A percentile compares a stretch with the other conserved stretches of the same genome.
Conservation (phyloP, 1,139 yeast genomes). For the Torulaspora pretoriensis region DNA sequence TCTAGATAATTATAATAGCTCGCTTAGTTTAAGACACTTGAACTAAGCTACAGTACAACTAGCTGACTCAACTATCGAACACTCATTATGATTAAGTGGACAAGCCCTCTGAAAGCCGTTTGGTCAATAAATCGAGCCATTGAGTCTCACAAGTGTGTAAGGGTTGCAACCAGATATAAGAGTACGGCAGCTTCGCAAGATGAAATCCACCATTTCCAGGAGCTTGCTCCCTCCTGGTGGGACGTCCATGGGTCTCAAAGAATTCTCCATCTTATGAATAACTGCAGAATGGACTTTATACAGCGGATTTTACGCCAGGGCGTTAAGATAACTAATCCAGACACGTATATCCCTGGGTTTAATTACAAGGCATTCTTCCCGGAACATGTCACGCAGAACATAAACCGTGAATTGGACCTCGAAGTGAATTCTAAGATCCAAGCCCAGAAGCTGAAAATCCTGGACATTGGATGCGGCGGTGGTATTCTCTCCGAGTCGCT, state of each 20-base stretch:
- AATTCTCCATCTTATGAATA: conserved; percentile 89
- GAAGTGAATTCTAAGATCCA: conserved; percentile 43
- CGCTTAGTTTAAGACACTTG: too few species aligned
- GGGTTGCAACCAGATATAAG: conserved; percentile 7
- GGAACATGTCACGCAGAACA: conserved; percentile 43
- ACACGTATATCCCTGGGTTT: conserved; percentile 75
- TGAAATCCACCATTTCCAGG: conserved; percentile 78
- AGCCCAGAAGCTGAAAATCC: conserved; percentile 44
- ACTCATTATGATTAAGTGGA: background rate
- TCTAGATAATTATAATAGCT: too few species aligned
- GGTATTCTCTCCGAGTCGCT: conserved; percentile 85
- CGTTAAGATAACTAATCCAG: conserved; percentile 40
- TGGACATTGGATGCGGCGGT: conserved; percentile 98
- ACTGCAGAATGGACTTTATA: conserved; percentile 82
- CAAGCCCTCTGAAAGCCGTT: background rate
- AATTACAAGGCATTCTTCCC: conserved; percentile 61
- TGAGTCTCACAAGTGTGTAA: background rate
- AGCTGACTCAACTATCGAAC: too few species aligned
- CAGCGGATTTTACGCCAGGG: conserved; percentile 53
- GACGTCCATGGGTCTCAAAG: conserved; percentile 90
- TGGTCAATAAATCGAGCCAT: background rate
- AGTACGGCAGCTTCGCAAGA: conserved; percentile 36
- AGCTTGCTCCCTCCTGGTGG: conserved; percentile 93
- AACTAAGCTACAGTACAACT: too few species aligned
- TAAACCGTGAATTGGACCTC: conserved; percentile 47